These are phyloP conservation scores for Candida ortonii DNA, from an alignment of 805 yeast genomes.

Conservation along the genomic window DNA sequence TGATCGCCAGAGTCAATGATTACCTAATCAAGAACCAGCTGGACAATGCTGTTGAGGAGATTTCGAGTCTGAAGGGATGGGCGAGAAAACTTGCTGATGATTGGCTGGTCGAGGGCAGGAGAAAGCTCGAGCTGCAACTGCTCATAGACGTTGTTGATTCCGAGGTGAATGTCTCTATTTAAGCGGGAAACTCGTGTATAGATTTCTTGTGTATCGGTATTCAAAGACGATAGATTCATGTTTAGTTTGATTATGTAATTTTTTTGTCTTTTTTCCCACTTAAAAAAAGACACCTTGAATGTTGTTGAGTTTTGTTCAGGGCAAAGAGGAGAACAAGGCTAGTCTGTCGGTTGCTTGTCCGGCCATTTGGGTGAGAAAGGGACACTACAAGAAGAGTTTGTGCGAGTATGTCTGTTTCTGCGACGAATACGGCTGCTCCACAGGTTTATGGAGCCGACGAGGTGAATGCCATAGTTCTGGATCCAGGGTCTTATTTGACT, in stretches of 20 bases:
- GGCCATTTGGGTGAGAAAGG: too few species aligned
- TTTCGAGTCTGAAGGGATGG: constrained; percentile 88
- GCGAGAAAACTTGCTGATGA: constrained; percentile 84
- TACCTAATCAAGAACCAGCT: constrained; percentile 73
- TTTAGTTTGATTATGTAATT: too few species aligned
- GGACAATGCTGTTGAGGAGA: constrained; percentile 90
- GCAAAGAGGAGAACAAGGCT: too few species aligned
- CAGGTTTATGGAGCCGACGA: constrained; percentile 72
- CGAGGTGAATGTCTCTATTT: constrained; percentile 48
- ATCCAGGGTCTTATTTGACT: constrained; percentile 83
- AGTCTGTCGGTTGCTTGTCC: too few species aligned
- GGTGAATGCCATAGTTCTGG: constrained; percentile 85
- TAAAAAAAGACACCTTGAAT: too few species aligned
- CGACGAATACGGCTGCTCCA: constrained; percentile 35
- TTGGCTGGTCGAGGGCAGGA: constrained; percentile 88
- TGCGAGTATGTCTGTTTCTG: constrained; percentile 2
- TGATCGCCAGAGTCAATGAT: constrained; percentile 80
- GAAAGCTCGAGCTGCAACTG: constrained; percentile 83
- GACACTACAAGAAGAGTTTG: too few species aligned
- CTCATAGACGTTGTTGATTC: constrained; percentile 66
- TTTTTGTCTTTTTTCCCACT: too few species aligned
- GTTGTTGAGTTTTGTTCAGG: too few species aligned
- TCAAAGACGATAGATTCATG: too few species aligned
- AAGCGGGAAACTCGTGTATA: constrained; percentile 3
- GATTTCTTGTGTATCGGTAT: too few species aligned